Percentiles rank a stretch among this genome's conserved stretches.
Evolutionary conservation across 495 filamentous ascomycete genomes (phyloP).

Genomic region (Ascodesmis nigricans): DNA sequence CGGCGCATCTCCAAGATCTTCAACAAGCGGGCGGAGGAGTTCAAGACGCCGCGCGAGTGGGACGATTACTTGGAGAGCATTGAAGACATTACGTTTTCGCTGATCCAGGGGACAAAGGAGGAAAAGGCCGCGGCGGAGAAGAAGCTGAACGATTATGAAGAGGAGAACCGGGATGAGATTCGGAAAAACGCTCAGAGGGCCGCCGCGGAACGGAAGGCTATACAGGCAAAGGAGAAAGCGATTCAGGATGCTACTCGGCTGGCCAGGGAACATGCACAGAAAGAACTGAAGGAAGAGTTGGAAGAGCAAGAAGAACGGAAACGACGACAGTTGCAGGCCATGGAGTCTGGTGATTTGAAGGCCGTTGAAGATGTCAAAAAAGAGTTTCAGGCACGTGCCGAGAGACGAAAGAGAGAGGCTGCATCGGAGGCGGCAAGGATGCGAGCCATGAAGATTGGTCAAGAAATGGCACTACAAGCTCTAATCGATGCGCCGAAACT

Average conservation of each 20-base stretch:
- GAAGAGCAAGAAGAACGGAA: constrained; percentile 31
- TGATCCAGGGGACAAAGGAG: constrained; percentile 49
- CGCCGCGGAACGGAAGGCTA: constrained; percentile 30
- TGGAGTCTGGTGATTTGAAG: constrained; percentile 33
- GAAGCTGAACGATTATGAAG: constrained; percentile 41
- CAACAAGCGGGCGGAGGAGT: constrained; percentile 78
- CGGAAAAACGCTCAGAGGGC: constrained; percentile 32
- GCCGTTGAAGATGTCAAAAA: constrained; percentile 43
- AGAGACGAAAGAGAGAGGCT: constrained; percentile 38
- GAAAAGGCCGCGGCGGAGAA: constrained; percentile 49
- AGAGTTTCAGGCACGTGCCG: constrained; percentile 35
- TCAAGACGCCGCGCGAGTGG: constrained; percentile 53
- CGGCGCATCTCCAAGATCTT: constrained; percentile 59
- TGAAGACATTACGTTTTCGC: constrained; percentile 71
- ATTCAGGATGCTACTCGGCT: constrained; percentile 34
- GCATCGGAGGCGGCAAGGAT: constrained; percentile 28
- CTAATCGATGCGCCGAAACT: constrained; percentile 29
- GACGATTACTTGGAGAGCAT: constrained; percentile 91
- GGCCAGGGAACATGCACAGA: constrained; percentile 29
- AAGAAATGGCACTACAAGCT: constrained; percentile 25
- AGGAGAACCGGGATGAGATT: constrained; percentile 41
- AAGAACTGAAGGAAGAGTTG: constrained; percentile 28
- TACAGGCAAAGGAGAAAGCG: constrained; percentile 36
- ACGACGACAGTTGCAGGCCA: constrained; percentile 28
- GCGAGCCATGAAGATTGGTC: constrained; percentile 29